Conservation (phyloP, 495 filamentous ascomycete species). For the Aspergillus conjunctus region DNA sequence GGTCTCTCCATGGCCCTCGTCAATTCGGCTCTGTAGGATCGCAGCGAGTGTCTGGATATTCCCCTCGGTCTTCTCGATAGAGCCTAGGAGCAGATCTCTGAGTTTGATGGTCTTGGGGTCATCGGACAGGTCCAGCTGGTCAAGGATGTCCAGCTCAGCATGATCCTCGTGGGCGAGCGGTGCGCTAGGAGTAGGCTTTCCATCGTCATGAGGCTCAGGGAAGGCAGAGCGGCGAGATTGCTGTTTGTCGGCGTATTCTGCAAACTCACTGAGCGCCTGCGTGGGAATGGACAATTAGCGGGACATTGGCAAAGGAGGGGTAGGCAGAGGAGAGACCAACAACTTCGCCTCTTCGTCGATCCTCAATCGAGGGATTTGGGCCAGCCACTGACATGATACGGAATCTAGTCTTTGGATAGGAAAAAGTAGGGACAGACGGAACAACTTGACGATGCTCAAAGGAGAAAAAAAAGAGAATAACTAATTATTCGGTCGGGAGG, state of each 20-base stretch:
- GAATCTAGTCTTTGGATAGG: neutral
- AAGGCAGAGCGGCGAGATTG: constrained; percentile 65
- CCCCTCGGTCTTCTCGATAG: constrained; percentile 58
- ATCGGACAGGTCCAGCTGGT: constrained; percentile 81
- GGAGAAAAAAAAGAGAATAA: neutral
- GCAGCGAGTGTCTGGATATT: constrained; percentile 62
- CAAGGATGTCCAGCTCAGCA: constrained; percentile 88
- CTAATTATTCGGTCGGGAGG: constrained; percentile 19
- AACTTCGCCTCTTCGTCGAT: constrained; percentile 83
- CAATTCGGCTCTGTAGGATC: constrained; percentile 65
- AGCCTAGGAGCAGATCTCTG: constrained; percentile 74
- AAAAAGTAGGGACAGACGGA: neutral
- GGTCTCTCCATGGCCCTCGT: constrained; percentile 87
- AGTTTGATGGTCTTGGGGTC: constrained; percentile 66
- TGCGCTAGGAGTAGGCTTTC: constrained; percentile 45
- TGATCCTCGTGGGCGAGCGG: constrained; percentile 66
- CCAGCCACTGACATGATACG: constrained; percentile 36
- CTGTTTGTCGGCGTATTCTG: constrained; percentile 96
- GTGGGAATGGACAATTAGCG: constrained; percentile 1
- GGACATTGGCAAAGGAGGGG: constrained; percentile 6
- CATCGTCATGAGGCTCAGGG: constrained; percentile 45
- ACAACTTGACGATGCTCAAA: neutral
- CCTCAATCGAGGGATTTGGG: constrained; percentile 66
- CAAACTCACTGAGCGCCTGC: constrained; percentile 92
- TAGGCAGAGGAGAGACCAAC: constrained; percentile 46